A percentile compares a stretch with the other conserved stretches of the same genome.
Evolutionary conservation across 2,329 filamentous ascomycete genomes (phyloP).

Genomic region (Whalleya microplaca): DNA sequence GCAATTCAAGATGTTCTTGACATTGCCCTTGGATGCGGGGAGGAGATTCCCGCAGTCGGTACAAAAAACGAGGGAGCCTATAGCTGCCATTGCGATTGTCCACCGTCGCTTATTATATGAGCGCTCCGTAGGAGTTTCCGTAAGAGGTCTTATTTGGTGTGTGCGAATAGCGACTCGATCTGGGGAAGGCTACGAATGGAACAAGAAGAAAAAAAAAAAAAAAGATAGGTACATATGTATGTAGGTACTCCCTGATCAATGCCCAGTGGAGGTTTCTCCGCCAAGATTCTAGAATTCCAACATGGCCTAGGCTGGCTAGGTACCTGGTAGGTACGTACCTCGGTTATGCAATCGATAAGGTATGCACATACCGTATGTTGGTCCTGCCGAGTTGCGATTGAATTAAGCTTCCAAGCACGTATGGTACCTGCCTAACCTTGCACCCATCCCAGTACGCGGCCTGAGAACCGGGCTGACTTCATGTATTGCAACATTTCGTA

Average conservation of each 20-base stretch:
- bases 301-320: not conserved
- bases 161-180: not conserved
- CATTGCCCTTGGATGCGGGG: conserved; percentile 76
- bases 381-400: too few relatives aligned
- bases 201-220: not conserved
- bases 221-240: not conserved
- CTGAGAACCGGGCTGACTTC: too few relatives aligned
- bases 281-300: not conserved
- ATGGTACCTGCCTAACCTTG: not conserved
- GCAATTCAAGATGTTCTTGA: conserved; percentile 77
- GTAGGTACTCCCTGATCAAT: not conserved
- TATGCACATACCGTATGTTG: not conserved
- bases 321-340: not conserved
- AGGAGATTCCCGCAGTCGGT: conserved; percentile 89
- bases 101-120: not conserved
- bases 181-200: not conserved
- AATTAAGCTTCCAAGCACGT: not conserved
- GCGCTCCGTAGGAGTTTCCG: too few relatives aligned
- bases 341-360: not conserved
- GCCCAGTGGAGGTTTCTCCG: not conserved
- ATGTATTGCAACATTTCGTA: not conserved
- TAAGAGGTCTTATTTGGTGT: not conserved
- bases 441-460: too few relatives aligned
- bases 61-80: conserved; percentile 92
- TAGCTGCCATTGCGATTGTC: conserved; percentile 72